Percentiles rank a stretch among this genome's conserved stretches.
These are phyloP conservation scores for Tricholoma bakamatsutake DNA, from an alignment of 768 basidiomycete species.

Conservation along the genomic window DNA sequence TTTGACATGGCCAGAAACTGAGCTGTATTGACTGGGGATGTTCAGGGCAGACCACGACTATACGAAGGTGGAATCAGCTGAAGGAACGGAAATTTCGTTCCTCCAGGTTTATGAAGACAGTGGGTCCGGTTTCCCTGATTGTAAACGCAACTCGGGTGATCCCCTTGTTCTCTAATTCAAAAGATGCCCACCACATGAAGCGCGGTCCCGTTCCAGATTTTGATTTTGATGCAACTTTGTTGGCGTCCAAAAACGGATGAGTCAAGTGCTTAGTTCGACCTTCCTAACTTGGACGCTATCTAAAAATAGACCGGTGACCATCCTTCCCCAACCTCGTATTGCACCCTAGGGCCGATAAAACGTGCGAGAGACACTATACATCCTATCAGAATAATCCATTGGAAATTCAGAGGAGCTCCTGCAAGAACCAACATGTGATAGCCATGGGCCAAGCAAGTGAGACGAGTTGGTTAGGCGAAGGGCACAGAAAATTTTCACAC, in stretches of 20 bases:
- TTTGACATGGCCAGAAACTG: slow-evolving; percentile 19
- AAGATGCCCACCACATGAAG: neutral
- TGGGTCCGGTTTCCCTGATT: slow-evolving; percentile 25
- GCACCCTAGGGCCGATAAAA: neutral
- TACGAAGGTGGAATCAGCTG: slow-evolving; percentile 27
- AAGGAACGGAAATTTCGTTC: slow-evolving; percentile 16
- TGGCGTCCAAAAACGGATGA: neutral
- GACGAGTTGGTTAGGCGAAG: too few species aligned
- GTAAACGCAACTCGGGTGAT: slow-evolving; percentile 35
- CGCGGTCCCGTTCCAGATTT: slow-evolving; percentile 10
- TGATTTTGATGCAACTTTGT: slow-evolving; percentile 24
- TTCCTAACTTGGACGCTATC: slow-evolving; percentile 27
- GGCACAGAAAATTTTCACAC: too few species aligned
- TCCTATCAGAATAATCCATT: neutral
- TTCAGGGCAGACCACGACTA: slow-evolving; percentile 18
- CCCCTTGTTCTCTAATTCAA: slow-evolving; percentile 33
- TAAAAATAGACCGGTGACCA: slow-evolving; percentile 10
- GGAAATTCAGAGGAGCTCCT: neutral
- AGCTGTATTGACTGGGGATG: slow-evolving; percentile 10
- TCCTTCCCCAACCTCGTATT: neutral
- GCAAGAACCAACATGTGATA: neutral
- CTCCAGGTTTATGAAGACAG: slow-evolving; percentile 31
- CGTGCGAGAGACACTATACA: neutral
- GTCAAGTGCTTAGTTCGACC: neutral
- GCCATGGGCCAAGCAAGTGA: too few species aligned